Evolutionary conservation across 305 asterid species (phyloP).

Genomic region (Fraxinus velutina): DNA sequence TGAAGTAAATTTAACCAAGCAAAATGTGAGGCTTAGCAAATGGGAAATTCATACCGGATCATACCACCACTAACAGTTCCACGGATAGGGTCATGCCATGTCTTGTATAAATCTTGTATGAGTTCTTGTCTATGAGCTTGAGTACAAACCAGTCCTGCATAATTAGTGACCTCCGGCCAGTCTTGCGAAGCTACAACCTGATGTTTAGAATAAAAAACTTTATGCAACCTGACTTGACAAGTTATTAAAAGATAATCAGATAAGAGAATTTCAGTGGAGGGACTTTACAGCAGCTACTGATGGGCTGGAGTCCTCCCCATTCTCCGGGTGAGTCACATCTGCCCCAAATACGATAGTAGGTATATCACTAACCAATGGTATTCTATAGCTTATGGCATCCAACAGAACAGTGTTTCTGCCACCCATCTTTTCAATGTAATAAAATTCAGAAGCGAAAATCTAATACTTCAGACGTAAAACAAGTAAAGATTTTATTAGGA

Average conservation of each 20-base stretch:
- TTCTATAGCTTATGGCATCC: conserved; percentile 95
- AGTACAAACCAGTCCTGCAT: conserved; percentile 92
- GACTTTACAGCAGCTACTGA: conserved; percentile 90
- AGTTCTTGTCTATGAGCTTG: conserved; percentile 99
- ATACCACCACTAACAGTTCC: conserved; percentile 97
- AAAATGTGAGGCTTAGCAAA: background rate
- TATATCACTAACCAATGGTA: conserved; percentile 91
- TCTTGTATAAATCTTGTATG: conserved; percentile 91
- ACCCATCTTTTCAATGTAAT: conserved; percentile 69
- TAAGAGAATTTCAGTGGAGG: background rate
- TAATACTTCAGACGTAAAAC: background rate
- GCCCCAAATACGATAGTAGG: conserved; percentile 99
- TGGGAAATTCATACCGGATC: conserved; percentile 56
- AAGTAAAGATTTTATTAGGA: background rate
- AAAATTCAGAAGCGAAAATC: background rate
- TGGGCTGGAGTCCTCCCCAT: conserved; percentile 95
- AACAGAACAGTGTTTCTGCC: conserved; percentile 90
- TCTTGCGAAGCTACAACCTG: conserved; percentile 99
- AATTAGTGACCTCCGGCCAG: conserved; percentile 99
- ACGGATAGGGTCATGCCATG: conserved; percentile 93
- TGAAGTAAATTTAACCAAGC: background rate
- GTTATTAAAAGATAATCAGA: background rate
- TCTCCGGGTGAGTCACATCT: conserved; percentile 97
- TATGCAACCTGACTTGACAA: conserved; percentile 13
- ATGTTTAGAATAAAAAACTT: conserved; percentile 6